phyloP scores from a whole-genome alignment of 2,329 filamentous ascomycete genomes.

The Sclerotinia nivalis region DNA sequence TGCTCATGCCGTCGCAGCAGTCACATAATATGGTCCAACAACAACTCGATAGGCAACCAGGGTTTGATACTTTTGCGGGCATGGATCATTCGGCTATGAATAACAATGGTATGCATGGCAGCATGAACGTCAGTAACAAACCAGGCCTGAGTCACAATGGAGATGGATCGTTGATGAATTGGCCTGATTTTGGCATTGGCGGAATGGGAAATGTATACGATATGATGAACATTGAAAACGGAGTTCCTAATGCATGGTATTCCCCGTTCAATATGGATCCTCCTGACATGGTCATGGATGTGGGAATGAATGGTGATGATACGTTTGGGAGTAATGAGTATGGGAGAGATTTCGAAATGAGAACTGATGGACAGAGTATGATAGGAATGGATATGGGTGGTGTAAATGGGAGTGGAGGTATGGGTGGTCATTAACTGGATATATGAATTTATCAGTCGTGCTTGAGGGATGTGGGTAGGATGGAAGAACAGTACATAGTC shows the following conservation, averaged over 20 bases:
- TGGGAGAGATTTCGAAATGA: constrained; percentile 10
- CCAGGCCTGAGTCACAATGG: not conserved
- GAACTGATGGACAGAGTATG: not conserved
- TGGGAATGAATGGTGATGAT: constrained; percentile 45
- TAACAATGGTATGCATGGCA: constrained; percentile 33
- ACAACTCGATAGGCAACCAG: constrained; percentile 73
- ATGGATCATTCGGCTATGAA: constrained; percentile 44
- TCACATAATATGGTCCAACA: constrained; percentile 60
- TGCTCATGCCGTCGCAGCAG: constrained; percentile 49
- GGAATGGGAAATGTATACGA: constrained; percentile 13
- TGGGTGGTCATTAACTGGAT: not conserved
- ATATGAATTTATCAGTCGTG: not conserved
- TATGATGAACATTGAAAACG: not conserved
- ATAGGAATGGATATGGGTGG: constrained; percentile 7
- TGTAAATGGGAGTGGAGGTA: not conserved
- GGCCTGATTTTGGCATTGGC: constrained; percentile 17
- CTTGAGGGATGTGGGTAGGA: not conserved
- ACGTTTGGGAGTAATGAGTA: constrained; percentile 27
- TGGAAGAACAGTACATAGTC: not conserved
- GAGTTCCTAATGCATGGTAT: constrained; percentile 73
- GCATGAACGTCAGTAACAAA: constrained; percentile 5
- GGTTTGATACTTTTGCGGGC: constrained; percentile 70
- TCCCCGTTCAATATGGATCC: constrained; percentile 91
- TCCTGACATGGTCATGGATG: constrained; percentile 51
- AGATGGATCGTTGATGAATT: constrained; percentile 24